Evolutionary conservation across 768 basidiomycete genomes (phyloP), one percentile per base, ranked within the genome.

Genomic region (Lentinula lateritia): DNA sequence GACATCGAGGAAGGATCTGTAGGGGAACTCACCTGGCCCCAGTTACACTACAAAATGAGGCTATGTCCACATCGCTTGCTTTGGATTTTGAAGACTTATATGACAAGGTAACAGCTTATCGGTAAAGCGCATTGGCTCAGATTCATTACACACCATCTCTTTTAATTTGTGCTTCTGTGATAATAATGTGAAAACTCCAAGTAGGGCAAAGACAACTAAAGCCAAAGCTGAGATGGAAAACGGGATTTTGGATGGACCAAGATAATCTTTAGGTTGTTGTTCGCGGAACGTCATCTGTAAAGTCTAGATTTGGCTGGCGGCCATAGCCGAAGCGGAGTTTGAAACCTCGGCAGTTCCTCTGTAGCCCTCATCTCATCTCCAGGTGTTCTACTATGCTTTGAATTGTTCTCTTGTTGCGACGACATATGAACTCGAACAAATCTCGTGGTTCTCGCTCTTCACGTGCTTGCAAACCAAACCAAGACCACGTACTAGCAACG

Each of bases 11-110:
- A 41, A 10, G 8, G 58, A 61, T 15, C 13, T 38, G 52, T 48
- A 41, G 46, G 35, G 46, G 54, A 52, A 82, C 88, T 73, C 76
- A 90, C 89, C 86, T 80, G 60, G 86, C 78, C 61, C 87, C 85
- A n/a, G 89, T 91, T 32, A 90, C 79, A 18, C 72, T 70, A 65
- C 83, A 83, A 71, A 91, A 90, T 64, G 88, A 85, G 0, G 74
- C 74, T 59, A 85, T 73, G 52, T 75, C 75, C 57, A 76, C 76
- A 63, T 87, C 86, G 63, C 75, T 74, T 62, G 76, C 78, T 69
- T 73, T 78, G 67, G 75, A 66, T 66, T 58, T 58, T 34, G 57
- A 59, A 59, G 58, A 46, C 55, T 56, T 18, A n/a, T 41, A 39
- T 10, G 9, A 23, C n/a, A 32, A 18, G 28, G 50, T 18, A 34